A percentile compares a stretch with the other conserved stretches of the same genome.
phyloP scores from a whole-genome alignment of 1,139 yeast genomes.

The Nadsonia commutata region DNA sequence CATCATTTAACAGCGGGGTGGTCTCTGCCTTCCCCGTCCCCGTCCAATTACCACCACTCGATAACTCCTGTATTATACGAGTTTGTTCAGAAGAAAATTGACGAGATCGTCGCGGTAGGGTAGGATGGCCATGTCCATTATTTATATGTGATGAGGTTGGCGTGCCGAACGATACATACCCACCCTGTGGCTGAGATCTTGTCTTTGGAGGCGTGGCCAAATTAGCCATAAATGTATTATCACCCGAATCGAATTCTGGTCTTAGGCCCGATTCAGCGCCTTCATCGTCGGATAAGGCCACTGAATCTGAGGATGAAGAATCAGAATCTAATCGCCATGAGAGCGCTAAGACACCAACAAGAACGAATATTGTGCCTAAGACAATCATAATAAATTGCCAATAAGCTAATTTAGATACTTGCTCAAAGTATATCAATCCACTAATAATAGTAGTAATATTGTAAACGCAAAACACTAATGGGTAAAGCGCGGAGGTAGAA shows the following conservation, averaged over 20 bases:
- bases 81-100: no score
- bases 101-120: background rate
- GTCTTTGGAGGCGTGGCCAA: background rate
- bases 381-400: conserved; percentile 31
- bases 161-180: background rate
- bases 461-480: conserved; percentile 73
- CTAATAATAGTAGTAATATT: conserved; percentile 62
- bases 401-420: conserved; percentile 28
- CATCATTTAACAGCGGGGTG: background rate
- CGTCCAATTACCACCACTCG: no score
- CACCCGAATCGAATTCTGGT: background rate
- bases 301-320: background rate
- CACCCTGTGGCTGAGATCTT: background rate
- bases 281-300: background rate
- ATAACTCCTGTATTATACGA: no score
- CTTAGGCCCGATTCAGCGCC: background rate
- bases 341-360: conserved; percentile 40
- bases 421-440: conserved; percentile 52
- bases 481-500: conserved; percentile 69
- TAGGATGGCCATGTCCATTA: background rate
- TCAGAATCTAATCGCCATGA: conserved; percentile 25
- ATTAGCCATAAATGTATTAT: background rate
- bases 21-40: no score
- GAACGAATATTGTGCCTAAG: conserved; percentile 35
- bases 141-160: background rate